A percentile compares a stretch with the other conserved stretches of the same genome.
Conservation (phyloP, 148 eudicot species). For the Oxyria digyna region DNA sequence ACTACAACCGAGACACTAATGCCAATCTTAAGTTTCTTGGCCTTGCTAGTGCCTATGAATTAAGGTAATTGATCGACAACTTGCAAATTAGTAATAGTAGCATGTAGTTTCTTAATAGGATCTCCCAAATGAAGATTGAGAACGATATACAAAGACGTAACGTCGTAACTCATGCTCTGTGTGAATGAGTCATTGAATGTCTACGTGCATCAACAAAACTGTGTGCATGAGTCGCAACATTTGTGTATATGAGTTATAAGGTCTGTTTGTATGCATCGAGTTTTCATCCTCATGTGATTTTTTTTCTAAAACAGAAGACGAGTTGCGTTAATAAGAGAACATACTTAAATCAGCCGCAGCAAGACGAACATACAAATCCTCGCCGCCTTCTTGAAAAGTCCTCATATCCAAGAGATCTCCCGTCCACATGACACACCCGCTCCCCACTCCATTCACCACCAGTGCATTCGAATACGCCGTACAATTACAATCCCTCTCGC, state of each 20-base stretch:
- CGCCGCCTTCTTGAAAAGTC: conserved; percentile 33
- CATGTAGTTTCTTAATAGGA: no score
- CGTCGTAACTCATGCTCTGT: no score
- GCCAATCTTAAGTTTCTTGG: not conserved
- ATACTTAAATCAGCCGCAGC: conserved; percentile 32
- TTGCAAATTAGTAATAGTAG: not conserved
- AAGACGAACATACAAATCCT: conserved; percentile 30
- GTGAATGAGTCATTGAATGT: no score
- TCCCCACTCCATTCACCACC: conserved; percentile 12
- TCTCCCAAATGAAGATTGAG: no score
- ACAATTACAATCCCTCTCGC: conserved; percentile 46
- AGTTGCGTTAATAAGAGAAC: not conserved
- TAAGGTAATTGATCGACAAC: not conserved
- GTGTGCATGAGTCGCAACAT: no score
- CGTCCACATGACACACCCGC: conserved; percentile 42
- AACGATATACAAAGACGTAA: no score
- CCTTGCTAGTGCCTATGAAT: not conserved
- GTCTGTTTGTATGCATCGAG: no score
- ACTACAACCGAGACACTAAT: not conserved
- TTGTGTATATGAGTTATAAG: no score
- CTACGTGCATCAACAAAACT: no score
- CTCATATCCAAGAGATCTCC: conserved; percentile 33
- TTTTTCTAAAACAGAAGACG: no score
- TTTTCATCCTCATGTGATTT: no score
- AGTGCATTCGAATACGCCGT: conserved; percentile 32